Conservation (phyloP, 2,329 filamentous ascomycete species). For the Cadophora sp. region DNA sequence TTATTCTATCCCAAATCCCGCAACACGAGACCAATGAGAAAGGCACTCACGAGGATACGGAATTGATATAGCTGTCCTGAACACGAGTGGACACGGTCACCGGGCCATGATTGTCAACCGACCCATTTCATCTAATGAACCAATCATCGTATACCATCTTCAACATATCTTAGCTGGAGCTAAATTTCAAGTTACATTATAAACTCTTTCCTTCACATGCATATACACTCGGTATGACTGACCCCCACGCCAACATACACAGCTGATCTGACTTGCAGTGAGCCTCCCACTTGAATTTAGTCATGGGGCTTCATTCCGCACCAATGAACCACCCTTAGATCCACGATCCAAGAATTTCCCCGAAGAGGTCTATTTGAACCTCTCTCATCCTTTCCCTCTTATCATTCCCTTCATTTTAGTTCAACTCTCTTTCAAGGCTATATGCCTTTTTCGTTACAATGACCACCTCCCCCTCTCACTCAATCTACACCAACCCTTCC, state of each 20-base stretch:
- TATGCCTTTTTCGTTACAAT: not conserved
- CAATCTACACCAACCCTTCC: conserved; percentile 23
- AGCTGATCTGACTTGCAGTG: conserved; percentile 13
- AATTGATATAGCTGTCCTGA: too few species aligned
- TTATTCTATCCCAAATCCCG: too few species aligned
- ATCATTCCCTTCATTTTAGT: not conserved
- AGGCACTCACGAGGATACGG: too few species aligned
- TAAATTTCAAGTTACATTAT: not conserved
- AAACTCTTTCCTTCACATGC: not conserved
- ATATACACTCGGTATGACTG: not conserved
- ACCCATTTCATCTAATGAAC: too few species aligned
- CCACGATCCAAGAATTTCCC: not conserved
- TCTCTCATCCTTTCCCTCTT: not conserved
- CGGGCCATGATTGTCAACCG: too few species aligned
- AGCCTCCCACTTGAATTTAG: not conserved
- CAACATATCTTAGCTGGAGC: not conserved
- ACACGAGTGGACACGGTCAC: too few species aligned
- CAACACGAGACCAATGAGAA: too few species aligned
- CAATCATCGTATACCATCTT: not conserved
- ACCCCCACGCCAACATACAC: conserved; percentile 3
- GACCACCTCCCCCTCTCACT: not conserved
- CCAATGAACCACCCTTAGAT: not conserved
- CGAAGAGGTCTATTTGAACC: not conserved
- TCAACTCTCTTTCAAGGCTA: not conserved
- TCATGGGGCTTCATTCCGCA: conserved; percentile 7